A percentile compares a stretch with the other conserved stretches of the same genome.
Evolutionary conservation across 495 filamentous ascomycete species (phyloP).

Genomic region (Penicillium subrubescens): DNA sequence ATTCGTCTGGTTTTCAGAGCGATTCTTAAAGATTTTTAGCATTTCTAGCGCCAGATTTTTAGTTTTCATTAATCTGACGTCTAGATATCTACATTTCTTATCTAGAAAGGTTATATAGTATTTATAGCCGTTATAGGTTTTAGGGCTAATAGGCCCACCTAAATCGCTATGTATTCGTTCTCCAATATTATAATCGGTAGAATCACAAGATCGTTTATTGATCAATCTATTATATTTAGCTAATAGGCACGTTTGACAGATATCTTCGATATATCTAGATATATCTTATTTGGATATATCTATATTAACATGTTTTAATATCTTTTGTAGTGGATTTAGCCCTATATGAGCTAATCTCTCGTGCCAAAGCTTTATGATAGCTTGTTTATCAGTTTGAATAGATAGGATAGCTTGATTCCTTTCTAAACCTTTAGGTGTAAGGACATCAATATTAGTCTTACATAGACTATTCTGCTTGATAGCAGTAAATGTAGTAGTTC

Average conservation of each 20-base stretch:
- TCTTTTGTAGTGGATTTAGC: background rate
- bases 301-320: background rate
- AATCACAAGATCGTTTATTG: background rate
- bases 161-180: background rate
- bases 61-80: background rate
- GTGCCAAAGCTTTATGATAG: background rate
- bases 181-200: background rate
- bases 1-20: background rate
- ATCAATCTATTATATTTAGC: background rate
- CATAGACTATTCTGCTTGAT: background rate
- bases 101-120: background rate
- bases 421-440: background rate
- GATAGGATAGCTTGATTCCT: background rate
- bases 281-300: background rate
- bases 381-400: background rate
- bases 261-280: background rate
- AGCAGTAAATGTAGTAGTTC: background rate
- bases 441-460: background rate
- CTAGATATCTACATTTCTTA: background rate
- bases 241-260: background rate
- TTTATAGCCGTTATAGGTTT: background rate
- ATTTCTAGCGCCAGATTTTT: background rate
- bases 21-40: background rate
- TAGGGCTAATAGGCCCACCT: background rate
- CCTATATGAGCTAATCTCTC: background rate